Percentiles rank a stretch among this genome's conserved stretches.
These are phyloP conservation scores for Cryptosporidium sp. DNA, from an alignment of 169 alveolate species.

Conservation along the genomic window DNA sequence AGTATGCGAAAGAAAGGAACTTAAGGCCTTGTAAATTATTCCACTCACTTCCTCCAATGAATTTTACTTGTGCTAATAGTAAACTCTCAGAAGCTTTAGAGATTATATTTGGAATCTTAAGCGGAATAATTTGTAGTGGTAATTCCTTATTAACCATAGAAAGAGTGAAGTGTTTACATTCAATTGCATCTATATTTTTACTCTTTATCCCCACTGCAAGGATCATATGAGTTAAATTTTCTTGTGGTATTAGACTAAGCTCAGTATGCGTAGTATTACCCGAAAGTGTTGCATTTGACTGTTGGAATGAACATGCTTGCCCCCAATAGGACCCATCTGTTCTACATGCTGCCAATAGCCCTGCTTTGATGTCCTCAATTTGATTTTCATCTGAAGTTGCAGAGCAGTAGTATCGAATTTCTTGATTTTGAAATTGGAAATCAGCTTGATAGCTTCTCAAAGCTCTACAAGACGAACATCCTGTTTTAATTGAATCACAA, in stretches of 20 bases:
- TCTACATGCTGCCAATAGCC: conserved; percentile 38
- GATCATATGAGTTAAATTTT: background rate
- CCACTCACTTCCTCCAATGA: conserved; percentile 28
- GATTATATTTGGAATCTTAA: conserved; percentile 11
- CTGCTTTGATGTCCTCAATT: background rate
- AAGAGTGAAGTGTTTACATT: conserved; percentile 5
- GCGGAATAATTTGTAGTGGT: conserved; percentile 41
- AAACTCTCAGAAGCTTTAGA: conserved; percentile 8
- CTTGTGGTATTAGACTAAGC: conserved; percentile 36
- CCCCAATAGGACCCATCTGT: conserved; percentile 73
- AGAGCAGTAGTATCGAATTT: conserved; percentile 42
- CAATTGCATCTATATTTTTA: conserved; percentile 8
- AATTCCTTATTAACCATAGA: background rate
- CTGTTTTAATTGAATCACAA: background rate
- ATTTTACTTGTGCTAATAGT: background rate
- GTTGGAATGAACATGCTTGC: conserved; percentile 61
- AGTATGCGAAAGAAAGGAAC: conserved; percentile 31
- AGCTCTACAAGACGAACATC: conserved; percentile 57
- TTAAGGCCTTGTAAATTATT: background rate
- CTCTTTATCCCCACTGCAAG: conserved; percentile 48
- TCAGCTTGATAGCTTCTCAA: conserved; percentile 68
- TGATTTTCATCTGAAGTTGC: conserved; percentile 31
- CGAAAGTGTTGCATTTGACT: conserved; percentile 56
- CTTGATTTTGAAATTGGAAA: conserved; percentile 28
- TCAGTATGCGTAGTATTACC: conserved; percentile 49